A percentile compares a stretch with the other conserved stretches of the same genome.
Evolutionary conservation across 2,329 filamentous ascomycete species (phyloP).

Genomic region (Scopulariopsis brevicaulis): DNA sequence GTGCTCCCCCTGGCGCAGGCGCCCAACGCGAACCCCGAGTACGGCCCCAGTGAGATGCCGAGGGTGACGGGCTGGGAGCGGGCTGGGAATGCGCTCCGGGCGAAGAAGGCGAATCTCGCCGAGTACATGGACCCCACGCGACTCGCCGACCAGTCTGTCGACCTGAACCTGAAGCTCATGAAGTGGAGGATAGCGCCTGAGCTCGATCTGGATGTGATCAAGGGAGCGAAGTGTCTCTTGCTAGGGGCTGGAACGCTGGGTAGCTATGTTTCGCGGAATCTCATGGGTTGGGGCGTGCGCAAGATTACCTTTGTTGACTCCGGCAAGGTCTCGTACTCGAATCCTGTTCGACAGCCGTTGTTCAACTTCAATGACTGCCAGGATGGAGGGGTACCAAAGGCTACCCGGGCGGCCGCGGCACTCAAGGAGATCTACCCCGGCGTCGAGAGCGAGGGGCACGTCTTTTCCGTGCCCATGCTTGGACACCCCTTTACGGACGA

Average conservation of each 20-base stretch:
- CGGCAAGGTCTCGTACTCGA: slow-evolving; percentile 86
- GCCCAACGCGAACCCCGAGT: slow-evolving; percentile 15
- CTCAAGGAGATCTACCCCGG: slow-evolving; percentile 83
- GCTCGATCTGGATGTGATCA: slow-evolving; percentile 79
- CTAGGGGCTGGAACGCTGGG: slow-evolving; percentile 89
- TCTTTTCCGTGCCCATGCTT: slow-evolving; percentile 86
- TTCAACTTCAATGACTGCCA: slow-evolving; percentile 86
- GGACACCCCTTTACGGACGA: slow-evolving; percentile 78
- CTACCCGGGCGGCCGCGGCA: slow-evolving; percentile 66
- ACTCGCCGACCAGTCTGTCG: slow-evolving; percentile 86
- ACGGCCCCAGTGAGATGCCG: slow-evolving; percentile 45
- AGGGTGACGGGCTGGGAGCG: slow-evolving; percentile 94
- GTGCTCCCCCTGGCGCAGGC: slow-evolving; percentile 58
- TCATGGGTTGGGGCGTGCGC: slow-evolving; percentile 91
- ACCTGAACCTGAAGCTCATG: slow-evolving; percentile 95
- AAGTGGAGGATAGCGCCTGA: slow-evolving; percentile 94
- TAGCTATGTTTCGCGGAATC: slow-evolving; percentile 81
- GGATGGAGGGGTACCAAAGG: slow-evolving; percentile 75
- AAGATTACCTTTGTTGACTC: slow-evolving; percentile 97
- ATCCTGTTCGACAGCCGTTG: slow-evolving; percentile 87
- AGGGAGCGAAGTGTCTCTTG: slow-evolving; percentile 78
- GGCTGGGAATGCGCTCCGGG: slow-evolving; percentile 58
- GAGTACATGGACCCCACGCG: slow-evolving; percentile 88
- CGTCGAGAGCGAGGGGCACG: slow-evolving; percentile 69
- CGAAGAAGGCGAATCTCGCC: slow-evolving; percentile 69